These are phyloP conservation scores for Hypoxylon rubiginosum DNA, from an alignment of 2,329 filamentous ascomycete species.

Conservation along the genomic window DNA sequence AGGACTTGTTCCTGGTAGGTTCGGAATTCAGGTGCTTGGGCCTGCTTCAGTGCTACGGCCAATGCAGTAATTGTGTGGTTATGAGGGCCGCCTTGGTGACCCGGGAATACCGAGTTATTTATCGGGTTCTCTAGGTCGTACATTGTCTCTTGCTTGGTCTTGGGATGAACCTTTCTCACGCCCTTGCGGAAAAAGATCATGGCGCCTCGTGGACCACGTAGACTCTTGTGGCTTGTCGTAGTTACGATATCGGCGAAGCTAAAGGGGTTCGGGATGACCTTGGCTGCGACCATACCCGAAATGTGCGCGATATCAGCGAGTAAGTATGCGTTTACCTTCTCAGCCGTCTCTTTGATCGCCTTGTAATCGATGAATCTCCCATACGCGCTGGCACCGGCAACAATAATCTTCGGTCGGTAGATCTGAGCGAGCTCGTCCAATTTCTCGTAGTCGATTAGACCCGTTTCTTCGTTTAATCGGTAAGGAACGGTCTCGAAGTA, in stretches of 20 bases:
- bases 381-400: slow-evolving; percentile 93
- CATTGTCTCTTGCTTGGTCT: slow-evolving; percentile 85
- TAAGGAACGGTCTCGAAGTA: slow-evolving; percentile 99
- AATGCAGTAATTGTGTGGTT: slow-evolving; percentile 99
- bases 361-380: slow-evolving; percentile 96
- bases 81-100: slow-evolving; percentile 97
- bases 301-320: slow-evolving; percentile 98
- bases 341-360: slow-evolving; percentile 88
- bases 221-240: slow-evolving; percentile 97
- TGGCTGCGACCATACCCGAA: slow-evolving; percentile 91
- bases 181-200: slow-evolving; percentile 99
- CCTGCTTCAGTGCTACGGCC: slow-evolving; percentile 94
- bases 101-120: slow-evolving; percentile 97
- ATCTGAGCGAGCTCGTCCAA: slow-evolving; percentile 88
- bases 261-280: slow-evolving; percentile 92
- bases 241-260: slow-evolving; percentile 93
- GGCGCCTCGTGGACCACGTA: slow-evolving; percentile 93
- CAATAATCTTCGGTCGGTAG: slow-evolving; percentile 95
- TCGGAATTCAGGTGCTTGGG: slow-evolving; percentile 88
- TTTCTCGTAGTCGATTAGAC: slow-evolving; percentile 93
- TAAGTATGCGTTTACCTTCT: slow-evolving; percentile 93
- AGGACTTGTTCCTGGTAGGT: slow-evolving; percentile 92
- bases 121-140: slow-evolving; percentile 95
- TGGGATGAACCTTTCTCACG: slow-evolving; percentile 83
- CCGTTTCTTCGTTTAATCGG: slow-evolving; percentile 88